Base-by-base conservation (phyloP, 129 eudicot species). In the Pseudognaphalium luteoalbum region DNA sequence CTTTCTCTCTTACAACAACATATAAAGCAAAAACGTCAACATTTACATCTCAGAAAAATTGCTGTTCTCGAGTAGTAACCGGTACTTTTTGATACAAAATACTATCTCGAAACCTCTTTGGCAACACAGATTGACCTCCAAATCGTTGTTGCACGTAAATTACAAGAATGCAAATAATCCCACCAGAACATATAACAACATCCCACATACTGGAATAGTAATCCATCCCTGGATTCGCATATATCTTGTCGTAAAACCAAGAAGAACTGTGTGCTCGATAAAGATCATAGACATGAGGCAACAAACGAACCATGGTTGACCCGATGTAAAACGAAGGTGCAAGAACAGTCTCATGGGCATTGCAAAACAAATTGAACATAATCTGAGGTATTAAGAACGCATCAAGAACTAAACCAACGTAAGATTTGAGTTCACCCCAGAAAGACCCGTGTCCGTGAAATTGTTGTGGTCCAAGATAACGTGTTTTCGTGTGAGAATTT, bases 221-320 rank as follows among this genome's bases (percentile, higher is more conserved):
- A 78, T 88, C 96, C 91, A 80, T 81, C 80, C 88, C 76, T 1
- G 98, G 98, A 74, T 93, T 87, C 10, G 92, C 98, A 30, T 90
- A 93, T 77, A 93, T 90, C 73, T 86, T 81, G 76, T 84, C 76
- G 7, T 88, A 83, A 4, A 81, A 76, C 94, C 87, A 86, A 17
- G 85, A 50, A 58, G 94, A 81, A 71, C 83, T 83, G 50, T 82
- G 89, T 61, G 85, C 39, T 80, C 96, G 80, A 78, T 90, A 87
- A 65, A 93, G 86, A 81, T 93, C 98, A 83, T 93, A 93, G 0
- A 69, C 88, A 60, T 93, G 97, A 10, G 97, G 98, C 78, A 94
- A 77, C 73, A 94, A 71, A 3, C 97, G 93, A 39, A 94, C 90
- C 56, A 89, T 28, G 19, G 96, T 89, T 1, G 86, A 91, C 51